phyloP scores from a whole-genome alignment of 2,329 filamentous ascomycete species.

The Cryphonectria parasitica region DNA sequence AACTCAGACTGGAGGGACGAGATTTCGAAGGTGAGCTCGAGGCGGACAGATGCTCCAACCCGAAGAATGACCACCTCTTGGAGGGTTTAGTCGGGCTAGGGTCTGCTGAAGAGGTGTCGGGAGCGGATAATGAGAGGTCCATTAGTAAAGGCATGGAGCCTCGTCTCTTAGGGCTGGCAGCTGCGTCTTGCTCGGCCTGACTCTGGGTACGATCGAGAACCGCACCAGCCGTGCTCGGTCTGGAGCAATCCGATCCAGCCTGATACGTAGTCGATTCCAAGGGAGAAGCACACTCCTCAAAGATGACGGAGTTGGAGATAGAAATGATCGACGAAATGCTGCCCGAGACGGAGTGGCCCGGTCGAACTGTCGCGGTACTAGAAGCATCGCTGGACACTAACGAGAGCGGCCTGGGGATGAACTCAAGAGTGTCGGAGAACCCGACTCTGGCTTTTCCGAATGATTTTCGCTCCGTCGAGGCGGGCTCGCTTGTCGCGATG shows the following conservation, averaged over 20 bases:
- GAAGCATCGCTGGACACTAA: constrained; percentile 84
- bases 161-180: constrained; percentile 51
- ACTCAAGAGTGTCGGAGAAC: constrained; percentile 83
- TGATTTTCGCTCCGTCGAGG: constrained; percentile 32
- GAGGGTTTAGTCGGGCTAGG: constrained; percentile 55
- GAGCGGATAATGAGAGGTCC: constrained; percentile 43
- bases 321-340: constrained; percentile 81
- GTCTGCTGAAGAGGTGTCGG: constrained; percentile 40
- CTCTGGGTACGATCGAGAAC: constrained; percentile 60
- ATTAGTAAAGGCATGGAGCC: constrained; percentile 63
- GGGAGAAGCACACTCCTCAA: constrained; percentile 42
- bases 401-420: constrained; percentile 81
- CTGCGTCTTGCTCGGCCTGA: constrained; percentile 39
- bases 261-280: constrained; percentile 45
- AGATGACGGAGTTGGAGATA: constrained; percentile 49
- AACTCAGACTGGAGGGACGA: constrained; percentile 52
- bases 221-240: constrained; percentile 74
- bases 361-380: constrained; percentile 71
- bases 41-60: constrained; percentile 58
- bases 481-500: constrained; percentile 40
- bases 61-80: constrained; percentile 67
- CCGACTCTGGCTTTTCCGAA: constrained; percentile 64
- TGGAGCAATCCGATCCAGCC: constrained; percentile 49
- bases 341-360: constrained; percentile 73
- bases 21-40: constrained; percentile 51